Evolutionary conservation across 306 rosid species (phyloP).

Genomic region (Chamaecrista fasciculata): DNA sequence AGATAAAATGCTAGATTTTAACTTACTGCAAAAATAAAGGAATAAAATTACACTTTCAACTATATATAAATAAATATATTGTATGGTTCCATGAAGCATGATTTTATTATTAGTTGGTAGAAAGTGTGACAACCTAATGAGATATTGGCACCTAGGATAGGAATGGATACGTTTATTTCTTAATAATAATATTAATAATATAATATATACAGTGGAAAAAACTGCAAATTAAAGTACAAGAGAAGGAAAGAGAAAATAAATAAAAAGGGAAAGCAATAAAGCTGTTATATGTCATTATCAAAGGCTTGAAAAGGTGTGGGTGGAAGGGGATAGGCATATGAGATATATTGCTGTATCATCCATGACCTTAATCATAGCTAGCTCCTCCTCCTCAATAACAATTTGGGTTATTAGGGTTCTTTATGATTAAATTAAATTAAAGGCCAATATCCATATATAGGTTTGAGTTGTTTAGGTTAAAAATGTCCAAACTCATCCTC

Average conservation of each 20-base stretch:
- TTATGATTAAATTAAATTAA: slow-evolving; percentile 16
- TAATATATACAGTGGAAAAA: no score
- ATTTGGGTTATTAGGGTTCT: slow-evolving; percentile 25
- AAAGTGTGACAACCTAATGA: no score
- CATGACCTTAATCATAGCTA: slow-evolving; percentile 54
- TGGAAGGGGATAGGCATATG: slow-evolving; percentile 43
- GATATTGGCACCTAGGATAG: no score
- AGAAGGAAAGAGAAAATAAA: slow-evolving; percentile 6
- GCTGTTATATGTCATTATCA: slow-evolving; percentile 70
- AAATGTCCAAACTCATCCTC: slow-evolving; percentile 44
- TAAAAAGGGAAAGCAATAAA: slow-evolving; percentile 36
- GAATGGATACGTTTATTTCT: no score
- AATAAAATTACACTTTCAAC: no score
- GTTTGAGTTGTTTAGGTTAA: slow-evolving; percentile 27
- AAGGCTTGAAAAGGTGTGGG: slow-evolving; percentile 54
- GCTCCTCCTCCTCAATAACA: slow-evolving; percentile 32
- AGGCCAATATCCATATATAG: slow-evolving; percentile 5
- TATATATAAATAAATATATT: no score
- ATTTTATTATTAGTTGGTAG: no score
- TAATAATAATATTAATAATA: no score
- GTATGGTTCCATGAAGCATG: no score
- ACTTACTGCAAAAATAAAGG: no score
- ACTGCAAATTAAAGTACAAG: no score
- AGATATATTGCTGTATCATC: slow-evolving; percentile 37
- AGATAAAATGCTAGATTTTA: no score